Conservation (phyloP, 352 stramenopile species). For the Globisporangium takayamanum region DNA sequence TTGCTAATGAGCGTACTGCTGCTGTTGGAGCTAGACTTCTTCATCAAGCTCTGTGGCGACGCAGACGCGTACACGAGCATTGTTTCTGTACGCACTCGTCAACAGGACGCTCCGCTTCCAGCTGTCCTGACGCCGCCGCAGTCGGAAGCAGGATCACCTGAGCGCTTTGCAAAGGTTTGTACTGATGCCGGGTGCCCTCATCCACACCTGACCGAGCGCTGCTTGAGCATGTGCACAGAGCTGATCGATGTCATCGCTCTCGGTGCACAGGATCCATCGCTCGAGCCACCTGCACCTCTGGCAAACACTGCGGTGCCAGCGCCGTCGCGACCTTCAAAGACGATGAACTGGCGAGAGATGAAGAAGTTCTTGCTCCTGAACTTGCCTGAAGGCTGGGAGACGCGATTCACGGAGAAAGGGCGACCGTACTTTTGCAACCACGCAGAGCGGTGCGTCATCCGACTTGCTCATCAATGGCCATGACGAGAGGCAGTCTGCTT, state of each 20-base stretch:
- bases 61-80: conserved; percentile 44
- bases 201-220: background rate
- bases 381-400: conserved; percentile 74
- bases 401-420: conserved; percentile 72
- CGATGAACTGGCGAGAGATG: conserved; percentile 74
- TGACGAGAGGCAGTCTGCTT: background rate
- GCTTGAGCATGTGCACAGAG: background rate
- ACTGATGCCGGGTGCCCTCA: background rate
- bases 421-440: conserved; percentile 84
- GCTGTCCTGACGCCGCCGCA: conserved; percentile 2
- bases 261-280: conserved; percentile 16
- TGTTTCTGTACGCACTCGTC: conserved; percentile 7
- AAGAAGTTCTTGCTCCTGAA: conserved; percentile 63
- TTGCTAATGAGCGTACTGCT: background rate
- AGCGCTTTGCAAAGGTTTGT: conserved; percentile 6
- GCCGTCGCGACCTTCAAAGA: conserved; percentile 24
- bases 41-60: conserved; percentile 66
- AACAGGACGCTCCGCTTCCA: background rate
- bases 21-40: conserved; percentile 42
- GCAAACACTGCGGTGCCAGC: conserved; percentile 18
- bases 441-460: conserved; percentile 35
- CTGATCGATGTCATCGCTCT: background rate
- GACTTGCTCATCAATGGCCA: background rate
- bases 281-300: conserved; percentile 11
- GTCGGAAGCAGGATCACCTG: conserved; percentile 4